Evolutionary conservation across 2,329 filamentous ascomycete species (phyloP).

Genomic region (Colletotrichum aenigma): DNA sequence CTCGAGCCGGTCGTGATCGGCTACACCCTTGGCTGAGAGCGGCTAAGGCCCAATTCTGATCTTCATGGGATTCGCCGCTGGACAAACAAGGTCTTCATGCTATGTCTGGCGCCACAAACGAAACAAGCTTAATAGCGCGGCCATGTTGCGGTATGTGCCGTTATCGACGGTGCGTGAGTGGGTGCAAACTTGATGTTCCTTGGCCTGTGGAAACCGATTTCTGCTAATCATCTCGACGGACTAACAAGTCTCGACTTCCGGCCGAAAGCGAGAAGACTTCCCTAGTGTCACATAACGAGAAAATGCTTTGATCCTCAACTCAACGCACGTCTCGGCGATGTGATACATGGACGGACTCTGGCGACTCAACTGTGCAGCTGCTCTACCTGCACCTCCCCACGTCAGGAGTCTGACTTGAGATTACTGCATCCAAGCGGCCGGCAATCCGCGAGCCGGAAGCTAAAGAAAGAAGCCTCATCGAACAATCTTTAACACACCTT

Average conservation of each 20-base stretch:
- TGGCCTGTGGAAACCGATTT: neutral
- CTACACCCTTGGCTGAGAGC: neutral
- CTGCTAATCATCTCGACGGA: neutral
- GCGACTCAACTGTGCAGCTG: constrained; percentile 2
- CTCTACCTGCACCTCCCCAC: neutral
- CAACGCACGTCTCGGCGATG: constrained; percentile 16
- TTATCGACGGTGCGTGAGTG: neutral
- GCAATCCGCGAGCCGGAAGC: constrained; percentile 16
- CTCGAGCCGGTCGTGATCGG: neutral
- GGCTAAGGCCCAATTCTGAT: neutral
- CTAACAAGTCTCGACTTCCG: neutral
- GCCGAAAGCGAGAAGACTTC: neutral
- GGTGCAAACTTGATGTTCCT: neutral
- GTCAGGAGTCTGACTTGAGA: constrained; percentile 2
- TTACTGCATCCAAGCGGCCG: constrained; percentile 15
- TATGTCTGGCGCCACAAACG: neutral
- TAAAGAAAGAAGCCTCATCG: constrained; percentile 19
- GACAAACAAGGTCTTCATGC: neutral
- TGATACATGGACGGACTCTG: constrained; percentile 20
- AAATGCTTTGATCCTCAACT: constrained; percentile 15
- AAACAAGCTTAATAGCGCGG: neutral
- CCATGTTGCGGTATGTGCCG: neutral
- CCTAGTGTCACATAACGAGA: neutral
- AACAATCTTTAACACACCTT: neutral
- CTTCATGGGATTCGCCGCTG: neutral